Base-by-base conservation (phyloP, 805 yeast species). In the Kuraishia cidri region DNA sequence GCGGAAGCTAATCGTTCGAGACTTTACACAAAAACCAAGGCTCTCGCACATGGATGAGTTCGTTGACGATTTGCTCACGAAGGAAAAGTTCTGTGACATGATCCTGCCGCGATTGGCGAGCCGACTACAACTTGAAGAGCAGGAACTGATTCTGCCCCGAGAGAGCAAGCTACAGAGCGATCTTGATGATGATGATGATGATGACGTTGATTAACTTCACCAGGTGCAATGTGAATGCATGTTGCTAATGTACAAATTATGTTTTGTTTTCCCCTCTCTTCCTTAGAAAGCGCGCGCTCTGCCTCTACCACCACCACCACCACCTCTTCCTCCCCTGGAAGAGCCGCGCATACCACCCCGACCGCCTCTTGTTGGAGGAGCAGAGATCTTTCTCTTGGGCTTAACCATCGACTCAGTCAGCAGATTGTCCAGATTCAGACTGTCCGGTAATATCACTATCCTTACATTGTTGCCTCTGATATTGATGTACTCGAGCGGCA, bases 381-480 rank as follows among this genome's bases (percentile, higher is more conserved):
- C n/a, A 5, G 21, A 15, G 21, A 16, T 7, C 9, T 10, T 7
- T 14, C 19, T 15, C 21, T 27, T 51, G 3, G 57, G 57, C 30
- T 58, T 64, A 18, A 59, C 53, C 37, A 57, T 55, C 13, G 75
- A 59, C 43, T 74, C 81, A 12, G 74, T 68, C 31, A 81, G 56
- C 20, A 79, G 50, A 12, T 66, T 56, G 37, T 81, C 90, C 31
- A 90, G 56, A 36, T 90, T 85, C 40, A 88, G 57, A 13, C 87
- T 78, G 44, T 88, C 97, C 0, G 97, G 97, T 20, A 88, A 65
- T 19, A 85, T 62, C 27, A 83, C 80, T 52, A 81, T 78, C 42
- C 97, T 72, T 22, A 88, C 80, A 35, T 84, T 90, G 56, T 79
- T 88, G 3, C 97, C 97, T 47, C 97, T 69, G 21, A 90, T 71